Conservation (phyloP, 202 grass and related monocot genomes). For the Setaria italica region DNA sequence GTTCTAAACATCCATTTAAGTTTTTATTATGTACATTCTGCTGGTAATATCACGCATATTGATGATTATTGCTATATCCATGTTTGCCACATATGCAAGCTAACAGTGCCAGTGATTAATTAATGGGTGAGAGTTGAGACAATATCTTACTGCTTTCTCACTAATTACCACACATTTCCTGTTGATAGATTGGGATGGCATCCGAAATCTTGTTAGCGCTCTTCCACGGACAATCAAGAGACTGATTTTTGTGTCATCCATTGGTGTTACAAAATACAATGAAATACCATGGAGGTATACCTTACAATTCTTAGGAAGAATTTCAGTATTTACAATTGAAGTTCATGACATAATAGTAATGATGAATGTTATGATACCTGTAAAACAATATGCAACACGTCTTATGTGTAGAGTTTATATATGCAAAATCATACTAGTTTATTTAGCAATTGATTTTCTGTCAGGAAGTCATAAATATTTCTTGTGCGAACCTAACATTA, state of each 20-base stretch:
- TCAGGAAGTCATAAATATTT: background rate
- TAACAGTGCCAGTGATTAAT: background rate
- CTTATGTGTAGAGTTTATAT: no score
- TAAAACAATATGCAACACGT: no score
- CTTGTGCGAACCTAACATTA: background rate
- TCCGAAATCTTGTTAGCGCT: conserved; percentile 77
- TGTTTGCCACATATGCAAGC: conserved; percentile 17
- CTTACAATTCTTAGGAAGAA: conserved; percentile 30
- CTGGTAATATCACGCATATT: background rate
- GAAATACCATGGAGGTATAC: conserved; percentile 92
- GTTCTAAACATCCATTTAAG: background rate
- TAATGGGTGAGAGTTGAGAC: background rate
- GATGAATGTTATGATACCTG: background rate
- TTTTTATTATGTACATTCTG: background rate
- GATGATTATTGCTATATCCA: background rate
- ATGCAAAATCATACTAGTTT: background rate
- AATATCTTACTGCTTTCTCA: conserved; percentile 14
- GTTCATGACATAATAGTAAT: conserved; percentile 21
- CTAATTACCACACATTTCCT: conserved; percentile 19
- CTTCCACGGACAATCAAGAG: conserved; percentile 72
- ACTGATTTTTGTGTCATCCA: conserved; percentile 83
- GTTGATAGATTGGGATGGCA: conserved; percentile 84
- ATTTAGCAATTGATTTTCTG: conserved; percentile 21
- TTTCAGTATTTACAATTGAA: conserved; percentile 11
- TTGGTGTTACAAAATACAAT: conserved; percentile 96